Base-by-base conservation (phyloP, 2,329 filamentous ascomycete species). In the Epichloe amarillans region DNA sequence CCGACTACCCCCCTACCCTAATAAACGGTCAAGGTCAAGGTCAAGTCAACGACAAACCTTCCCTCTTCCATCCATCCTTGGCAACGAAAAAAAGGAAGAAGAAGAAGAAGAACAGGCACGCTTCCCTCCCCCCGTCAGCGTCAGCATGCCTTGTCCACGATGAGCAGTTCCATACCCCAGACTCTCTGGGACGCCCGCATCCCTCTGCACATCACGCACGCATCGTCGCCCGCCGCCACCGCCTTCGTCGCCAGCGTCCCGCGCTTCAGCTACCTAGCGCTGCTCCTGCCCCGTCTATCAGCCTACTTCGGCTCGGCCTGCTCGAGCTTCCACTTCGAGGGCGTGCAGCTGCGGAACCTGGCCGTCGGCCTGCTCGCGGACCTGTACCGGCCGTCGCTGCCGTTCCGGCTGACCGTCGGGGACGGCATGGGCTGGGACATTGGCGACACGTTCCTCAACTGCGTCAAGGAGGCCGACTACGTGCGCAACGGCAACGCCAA, bases 401-500 rank as follows among this genome's bases (percentile, higher is more conserved):
- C 78, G 1, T 82, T 77, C 77, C 69, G 69, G 12, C 65, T 82
- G 46, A 71, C 71, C 15, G 77, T 80, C 26, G 66, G 68, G 50
- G 76, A 79, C 52, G 77, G 76, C 17, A 60, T 72, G 35, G 73
- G 72, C 46, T 81, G 77, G 77, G 77, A 81, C 57, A 79, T 80
- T 46, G 72, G 67, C 41, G 78, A 82, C 61, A 81, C 79, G 0
- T 83, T 83, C 56, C 70, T 82, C 51, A 83, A 83, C 63, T 74
- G 75, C 51, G 77, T 77, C 54, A 83, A 83, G 63, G 80, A 83
- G 69, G 89, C 90, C 33, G 89, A 95, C 66, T 95, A 89, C 58
- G 73, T 95, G 47, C 80, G 90, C 48, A 91, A 93, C 58, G 88
- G 89, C 43, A 93, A 86, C 50, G 88, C 88, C 15, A 89, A 91